These are phyloP conservation scores for Fusarium longipes DNA, from an alignment of 2,329 filamentous ascomycete species.

Conservation along the genomic window DNA sequence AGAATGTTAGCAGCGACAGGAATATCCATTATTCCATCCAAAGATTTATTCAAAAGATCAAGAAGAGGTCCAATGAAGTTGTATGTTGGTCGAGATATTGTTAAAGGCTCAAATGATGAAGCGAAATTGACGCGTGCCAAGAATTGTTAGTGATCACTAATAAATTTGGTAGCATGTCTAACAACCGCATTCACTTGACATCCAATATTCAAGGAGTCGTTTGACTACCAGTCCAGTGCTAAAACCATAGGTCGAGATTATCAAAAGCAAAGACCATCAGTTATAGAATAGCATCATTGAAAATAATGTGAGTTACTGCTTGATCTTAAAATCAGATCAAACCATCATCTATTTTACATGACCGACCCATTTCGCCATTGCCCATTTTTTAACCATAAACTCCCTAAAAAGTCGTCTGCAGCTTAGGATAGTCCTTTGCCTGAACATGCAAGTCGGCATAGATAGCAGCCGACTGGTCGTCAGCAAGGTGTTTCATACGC, in stretches of 20 bases:
- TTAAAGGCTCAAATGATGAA: not conserved
- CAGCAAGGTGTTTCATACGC: slow-evolving; percentile 66
- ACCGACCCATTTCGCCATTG: not conserved
- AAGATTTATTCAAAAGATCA: not conserved
- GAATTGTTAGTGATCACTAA: slow-evolving; percentile 7
- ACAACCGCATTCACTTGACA: not conserved
- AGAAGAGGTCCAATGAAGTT: not conserved
- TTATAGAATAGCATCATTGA: not conserved
- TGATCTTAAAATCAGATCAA: not conserved
- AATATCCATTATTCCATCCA: slow-evolving; percentile 58
- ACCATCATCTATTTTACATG: not conserved
- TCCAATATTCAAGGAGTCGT: too few species aligned
- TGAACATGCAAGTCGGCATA: slow-evolving; percentile 41
- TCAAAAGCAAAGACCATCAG: not conserved
- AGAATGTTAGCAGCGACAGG: slow-evolving; percentile 68
- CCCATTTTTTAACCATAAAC: not conserved
- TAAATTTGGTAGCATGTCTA: slow-evolving; percentile 11
- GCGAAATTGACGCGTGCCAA: slow-evolving; percentile 5
- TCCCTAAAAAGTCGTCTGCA: slow-evolving; percentile 46
- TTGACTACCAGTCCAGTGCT: too few species aligned
- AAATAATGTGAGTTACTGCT: not conserved
- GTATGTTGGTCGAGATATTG: not conserved
- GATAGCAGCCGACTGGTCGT: slow-evolving; percentile 55
- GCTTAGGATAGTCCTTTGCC: slow-evolving; percentile 45
- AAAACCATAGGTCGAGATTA: too few species aligned